Percentiles rank a stretch among this genome's conserved stretches.
Conservation (phyloP, 2,329 filamentous ascomycete species). For the Dactylellina haptotyla region DNA sequence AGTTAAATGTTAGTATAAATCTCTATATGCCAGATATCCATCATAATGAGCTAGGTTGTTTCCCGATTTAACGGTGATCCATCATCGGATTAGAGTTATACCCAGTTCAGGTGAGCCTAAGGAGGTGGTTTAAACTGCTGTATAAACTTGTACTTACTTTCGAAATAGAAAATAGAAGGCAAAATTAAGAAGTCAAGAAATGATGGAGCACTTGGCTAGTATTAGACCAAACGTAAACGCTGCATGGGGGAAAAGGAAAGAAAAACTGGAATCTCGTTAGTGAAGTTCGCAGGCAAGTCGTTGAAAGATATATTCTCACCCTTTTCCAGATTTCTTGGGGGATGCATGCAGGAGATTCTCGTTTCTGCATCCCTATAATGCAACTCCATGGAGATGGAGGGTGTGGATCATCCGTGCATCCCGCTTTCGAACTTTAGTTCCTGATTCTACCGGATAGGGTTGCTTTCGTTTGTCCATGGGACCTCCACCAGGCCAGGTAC, state of each 20-base stretch:
- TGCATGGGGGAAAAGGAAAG: conserved; percentile 37
- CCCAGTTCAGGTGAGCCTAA: no score
- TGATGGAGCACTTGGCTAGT: conserved; percentile 39
- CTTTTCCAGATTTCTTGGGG: conserved; percentile 9
- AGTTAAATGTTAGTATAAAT: no score
- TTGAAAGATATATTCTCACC: conserved; percentile 50
- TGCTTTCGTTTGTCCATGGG: no score
- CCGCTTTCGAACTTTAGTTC: conserved; percentile 20
- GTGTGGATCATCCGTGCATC: conserved; percentile 38
- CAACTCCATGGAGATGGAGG: conserved; percentile 35
- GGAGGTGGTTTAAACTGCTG: no score
- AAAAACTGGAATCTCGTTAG: conserved; percentile 3
- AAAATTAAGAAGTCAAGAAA: conserved; percentile 35
- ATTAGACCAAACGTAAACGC: conserved; percentile 26
- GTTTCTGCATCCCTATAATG: conserved; percentile 52
- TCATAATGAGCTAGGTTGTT: no score
- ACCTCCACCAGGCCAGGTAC: conserved; percentile 14
- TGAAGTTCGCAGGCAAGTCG: conserved; percentile 31
- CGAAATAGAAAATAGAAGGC: conserved; percentile 6
- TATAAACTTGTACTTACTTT: no score
- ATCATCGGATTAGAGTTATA: no score
- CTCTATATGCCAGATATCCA: no score
- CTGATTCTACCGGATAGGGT: conserved; percentile 12
- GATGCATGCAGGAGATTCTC: conserved; percentile 35
- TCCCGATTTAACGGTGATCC: no score